Evolutionary conservation across 2,329 filamentous ascomycete species (phyloP).

Genomic region (Polychaeton citri): DNA sequence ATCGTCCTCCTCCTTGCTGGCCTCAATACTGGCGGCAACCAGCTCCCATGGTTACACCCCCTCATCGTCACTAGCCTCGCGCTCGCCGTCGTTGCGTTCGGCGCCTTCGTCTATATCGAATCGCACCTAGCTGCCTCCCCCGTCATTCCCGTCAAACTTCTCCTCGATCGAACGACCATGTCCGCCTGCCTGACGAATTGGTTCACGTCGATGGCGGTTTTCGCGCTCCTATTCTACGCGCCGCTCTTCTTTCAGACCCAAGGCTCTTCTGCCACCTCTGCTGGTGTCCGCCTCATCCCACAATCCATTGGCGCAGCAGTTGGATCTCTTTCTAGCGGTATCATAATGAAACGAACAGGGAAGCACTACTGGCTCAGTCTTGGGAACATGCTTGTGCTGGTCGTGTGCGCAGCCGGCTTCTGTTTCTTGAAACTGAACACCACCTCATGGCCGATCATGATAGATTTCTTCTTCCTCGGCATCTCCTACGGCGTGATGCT

Average conservation of each 20-base stretch:
- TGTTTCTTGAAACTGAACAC: no score
- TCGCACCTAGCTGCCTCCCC: constrained; percentile 48
- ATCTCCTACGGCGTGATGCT: constrained; percentile 63
- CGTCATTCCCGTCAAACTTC: constrained; percentile 61
- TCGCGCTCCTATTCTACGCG: constrained; percentile 58
- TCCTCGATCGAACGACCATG: constrained; percentile 56
- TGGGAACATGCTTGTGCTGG: neutral
- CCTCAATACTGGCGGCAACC: constrained; percentile 63
- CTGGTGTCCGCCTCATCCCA: constrained; percentile 55
- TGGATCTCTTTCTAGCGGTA: constrained; percentile 52
- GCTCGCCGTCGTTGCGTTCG: constrained; percentile 46
- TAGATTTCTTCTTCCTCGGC: constrained; percentile 56
- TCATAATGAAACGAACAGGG: constrained; percentile 57
- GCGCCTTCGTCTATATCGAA: constrained; percentile 57
- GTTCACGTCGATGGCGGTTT: constrained; percentile 57
- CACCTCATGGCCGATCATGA: constrained; percentile 33
- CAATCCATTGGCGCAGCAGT: constrained; percentile 47
- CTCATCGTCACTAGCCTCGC: constrained; percentile 55
- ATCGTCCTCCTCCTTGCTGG: constrained; percentile 59
- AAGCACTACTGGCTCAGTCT: constrained; percentile 50
- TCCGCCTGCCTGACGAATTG: constrained; percentile 62
- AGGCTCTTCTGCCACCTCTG: constrained; percentile 47
- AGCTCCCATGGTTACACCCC: constrained; percentile 65
- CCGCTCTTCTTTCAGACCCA: constrained; percentile 66
- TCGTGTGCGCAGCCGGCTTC: no score